A percentile compares a stretch with the other conserved stretches of the same genome.
Conservation (phyloP, 1,284 basidiomycete genomes). For the Moesziomyces aphidis region DNA sequence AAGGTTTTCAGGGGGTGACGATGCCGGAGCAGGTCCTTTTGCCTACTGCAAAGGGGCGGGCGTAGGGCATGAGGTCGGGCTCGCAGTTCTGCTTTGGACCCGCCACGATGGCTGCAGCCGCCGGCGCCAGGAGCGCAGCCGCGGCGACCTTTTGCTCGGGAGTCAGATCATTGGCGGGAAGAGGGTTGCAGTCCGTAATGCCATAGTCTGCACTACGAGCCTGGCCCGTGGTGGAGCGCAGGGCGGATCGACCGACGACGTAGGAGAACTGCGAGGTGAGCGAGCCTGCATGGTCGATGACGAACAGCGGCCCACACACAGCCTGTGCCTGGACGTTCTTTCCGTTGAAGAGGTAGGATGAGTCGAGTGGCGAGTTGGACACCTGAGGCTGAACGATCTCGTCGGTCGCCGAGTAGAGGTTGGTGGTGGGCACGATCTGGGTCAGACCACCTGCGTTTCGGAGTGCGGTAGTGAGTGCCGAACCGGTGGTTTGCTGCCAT, state of each 20-base stretch:
- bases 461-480: constrained; percentile 24
- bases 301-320: constrained; percentile 13
- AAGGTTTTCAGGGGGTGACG: background rate
- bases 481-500: constrained; percentile 38
- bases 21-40: constrained; percentile 33
- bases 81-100: constrained; percentile 43
- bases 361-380: constrained; percentile 14
- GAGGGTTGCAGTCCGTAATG: constrained; percentile 20
- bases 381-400: constrained; percentile 36
- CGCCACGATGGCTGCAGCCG: constrained; percentile 6
- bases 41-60: constrained; percentile 22
- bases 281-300: constrained; percentile 30
- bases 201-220: constrained; percentile 22
- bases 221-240: constrained; percentile 2
- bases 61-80: constrained; percentile 42
- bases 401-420: constrained; percentile 33
- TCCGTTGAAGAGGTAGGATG: constrained; percentile 21
- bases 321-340: constrained; percentile 40
- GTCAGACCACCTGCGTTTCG: constrained; percentile 33
- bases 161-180: constrained; percentile 17
- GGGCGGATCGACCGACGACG: constrained; percentile 26
- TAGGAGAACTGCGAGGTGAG: constrained; percentile 28
- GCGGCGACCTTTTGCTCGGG: constrained; percentile 17
- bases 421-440: constrained; percentile 40
- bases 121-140: constrained; percentile 9